These are phyloP conservation scores for Heliamphora exappendiculata DNA, from an alignment of 148 eudicot genomes.

Conservation along the genomic window DNA sequence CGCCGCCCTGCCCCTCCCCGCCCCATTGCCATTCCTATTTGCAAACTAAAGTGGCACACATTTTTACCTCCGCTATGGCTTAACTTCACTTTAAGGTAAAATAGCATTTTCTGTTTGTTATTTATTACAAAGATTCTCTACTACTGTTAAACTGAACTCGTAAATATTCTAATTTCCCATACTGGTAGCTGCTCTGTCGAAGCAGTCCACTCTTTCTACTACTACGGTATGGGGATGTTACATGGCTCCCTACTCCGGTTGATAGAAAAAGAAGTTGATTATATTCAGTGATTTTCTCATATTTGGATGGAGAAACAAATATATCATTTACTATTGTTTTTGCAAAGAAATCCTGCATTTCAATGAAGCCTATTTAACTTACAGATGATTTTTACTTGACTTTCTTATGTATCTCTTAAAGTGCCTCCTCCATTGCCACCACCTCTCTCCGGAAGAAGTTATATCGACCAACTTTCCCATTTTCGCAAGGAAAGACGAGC, in stretches of 20 bases:
- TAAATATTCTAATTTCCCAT: not conserved
- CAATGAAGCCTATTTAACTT: slow-evolving; percentile 15
- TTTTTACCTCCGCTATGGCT: no score
- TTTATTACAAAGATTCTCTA: not conserved
- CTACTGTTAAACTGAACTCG: not conserved
- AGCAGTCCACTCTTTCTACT: not conserved
- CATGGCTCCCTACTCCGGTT: not conserved
- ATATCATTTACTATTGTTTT: not conserved
- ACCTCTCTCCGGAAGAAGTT: slow-evolving; percentile 78
- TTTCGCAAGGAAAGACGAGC: slow-evolving; percentile 60
- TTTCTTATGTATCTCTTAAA: slow-evolving; percentile 47
- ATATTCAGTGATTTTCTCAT: not conserved
- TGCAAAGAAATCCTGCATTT: not conserved
- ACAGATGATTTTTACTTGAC: slow-evolving; percentile 23
- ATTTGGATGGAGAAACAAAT: not conserved
- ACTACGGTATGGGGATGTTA: not conserved
- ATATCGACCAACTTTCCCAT: slow-evolving; percentile 38
- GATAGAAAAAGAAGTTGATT: not conserved
- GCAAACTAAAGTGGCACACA: not conserved
- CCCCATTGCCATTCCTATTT: not conserved
- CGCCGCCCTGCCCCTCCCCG: no score
- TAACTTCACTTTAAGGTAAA: no score
- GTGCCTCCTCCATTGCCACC: slow-evolving; percentile 98
- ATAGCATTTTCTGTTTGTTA: not conserved
- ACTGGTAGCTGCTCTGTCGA: not conserved